Base-by-base conservation (phyloP, 2,329 filamentous ascomycete species). In the Zalaria obscura region DNA sequence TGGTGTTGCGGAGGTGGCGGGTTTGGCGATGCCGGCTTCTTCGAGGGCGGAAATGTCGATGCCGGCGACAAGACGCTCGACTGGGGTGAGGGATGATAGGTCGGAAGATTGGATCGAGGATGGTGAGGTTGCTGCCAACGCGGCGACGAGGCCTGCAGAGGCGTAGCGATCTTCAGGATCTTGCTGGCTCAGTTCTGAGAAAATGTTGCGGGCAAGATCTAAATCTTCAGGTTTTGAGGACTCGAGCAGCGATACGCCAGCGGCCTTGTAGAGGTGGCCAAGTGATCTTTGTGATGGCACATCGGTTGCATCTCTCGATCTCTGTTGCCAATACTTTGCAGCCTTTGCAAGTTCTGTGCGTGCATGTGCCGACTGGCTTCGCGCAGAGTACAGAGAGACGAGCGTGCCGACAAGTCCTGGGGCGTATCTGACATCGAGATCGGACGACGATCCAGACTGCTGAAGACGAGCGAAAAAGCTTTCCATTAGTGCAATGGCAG, bases 101-200 rank as follows among this genome's bases (percentile, higher is more conserved):
- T 80, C 55, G 10, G 60, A 66, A 0, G 69, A 56, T 41, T 75
- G 62, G 18, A 78, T 66, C 46, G 73, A 73, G 5, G 68, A 57
- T 2, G 73, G 70, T 46, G 81, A 69, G 1, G 65, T 67, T 2
- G 75, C 75, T 27, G 83, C 81, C 51, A 83, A 76, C 6, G 87
- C 80, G 3, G 91, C 91, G 5, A 96, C 75, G n/a, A 91, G 76
- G 1, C 91, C 91, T 5, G 87, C 87, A 10, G 77, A 74, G 1
- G 83, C 79, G 41, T 81, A 71, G 28, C 71, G 72, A 51, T 93
- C 84, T 33, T 66, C 67, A n/a, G 72, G 66, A 35, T 86, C 72
- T 44, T 77, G 69, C 2, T 73, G 63, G 48, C 81, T 74, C 8
- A 96, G 70, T 38, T 73, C 73, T 40, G 75, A 71, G 61, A 96